phyloP scores from a whole-genome alignment of 1,284 basidiomycete genomes.

The Boletus mariae region DNA sequence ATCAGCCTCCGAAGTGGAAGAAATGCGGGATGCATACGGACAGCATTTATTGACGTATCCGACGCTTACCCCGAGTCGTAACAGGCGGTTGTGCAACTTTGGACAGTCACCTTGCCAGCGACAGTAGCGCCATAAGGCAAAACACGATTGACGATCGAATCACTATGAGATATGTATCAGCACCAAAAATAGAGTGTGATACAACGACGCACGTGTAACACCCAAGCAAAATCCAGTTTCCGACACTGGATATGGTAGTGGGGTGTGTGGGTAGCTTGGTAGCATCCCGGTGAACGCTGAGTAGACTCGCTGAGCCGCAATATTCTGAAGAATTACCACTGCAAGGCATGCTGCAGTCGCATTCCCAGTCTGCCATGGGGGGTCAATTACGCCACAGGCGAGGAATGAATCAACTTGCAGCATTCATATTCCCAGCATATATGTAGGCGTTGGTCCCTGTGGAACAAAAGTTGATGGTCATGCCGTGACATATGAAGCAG shows the following conservation, averaged over 20 bases:
- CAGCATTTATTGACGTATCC: conserved; percentile 38
- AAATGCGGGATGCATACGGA: conserved; percentile 30
- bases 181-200: neutral
- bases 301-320: conserved; percentile 59
- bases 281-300: conserved; percentile 66
- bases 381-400: neutral
- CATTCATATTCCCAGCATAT: conserved; percentile 69
- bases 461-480: conserved; percentile 66
- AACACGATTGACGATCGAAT: conserved; percentile 45
- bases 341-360: conserved; percentile 61
- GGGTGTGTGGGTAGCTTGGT: conserved; percentile 51
- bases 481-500: conserved; percentile 44
- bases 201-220: neutral
- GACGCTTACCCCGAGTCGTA: conserved; percentile 56
- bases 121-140: conserved; percentile 36
- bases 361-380: conserved; percentile 45
- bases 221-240: neutral
- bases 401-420: conserved; percentile 41
- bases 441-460: conserved; percentile 42
- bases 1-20: neutral
- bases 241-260: conserved; percentile 39
- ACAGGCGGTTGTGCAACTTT: conserved; percentile 43
- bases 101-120: neutral
- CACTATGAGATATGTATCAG: conserved; percentile 20
- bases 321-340: conserved; percentile 53